Evolutionary conservation across 208 protist genomes (phyloP).

Genomic region (Acanthamoeba comandoni): DNA sequence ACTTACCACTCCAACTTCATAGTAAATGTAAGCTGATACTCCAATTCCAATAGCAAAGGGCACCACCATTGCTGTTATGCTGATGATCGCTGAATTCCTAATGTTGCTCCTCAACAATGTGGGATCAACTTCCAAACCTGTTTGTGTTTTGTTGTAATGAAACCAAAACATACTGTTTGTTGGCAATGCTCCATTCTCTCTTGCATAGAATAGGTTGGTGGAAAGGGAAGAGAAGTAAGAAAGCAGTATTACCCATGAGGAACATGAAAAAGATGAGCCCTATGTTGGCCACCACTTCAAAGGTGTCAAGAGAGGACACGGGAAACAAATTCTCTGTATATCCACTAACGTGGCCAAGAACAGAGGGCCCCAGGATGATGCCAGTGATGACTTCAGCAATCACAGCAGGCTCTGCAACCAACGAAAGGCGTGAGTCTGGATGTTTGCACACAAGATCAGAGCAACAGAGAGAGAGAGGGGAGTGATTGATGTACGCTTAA

Average conservation of each 20-base stretch:
- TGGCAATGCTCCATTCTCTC: no score
- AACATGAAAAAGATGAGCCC: constrained; percentile 85
- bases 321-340: constrained; percentile 48
- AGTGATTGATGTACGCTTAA: constrained; percentile 23
- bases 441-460: no score
- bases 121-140: constrained; percentile 80
- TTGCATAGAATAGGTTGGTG: no score
- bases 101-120: constrained; percentile 72
- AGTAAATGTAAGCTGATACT: constrained; percentile 47
- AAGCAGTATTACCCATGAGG: no score
- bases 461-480: no score
- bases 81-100: constrained; percentile 64
- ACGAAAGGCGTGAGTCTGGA: no score
- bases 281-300: constrained; percentile 78
- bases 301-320: not conserved
- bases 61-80: constrained; percentile 40
- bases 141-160: no score
- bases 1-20: no score
- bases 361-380: constrained; percentile 80
- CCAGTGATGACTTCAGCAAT: constrained; percentile 80
- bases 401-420: constrained; percentile 78
- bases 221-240: no score
- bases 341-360: constrained; percentile 53
- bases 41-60: constrained; percentile 23
- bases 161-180: no score